phyloP scores from a whole-genome alignment of 495 filamentous ascomycete genomes.

The Trichoderma asperelloides region DNA sequence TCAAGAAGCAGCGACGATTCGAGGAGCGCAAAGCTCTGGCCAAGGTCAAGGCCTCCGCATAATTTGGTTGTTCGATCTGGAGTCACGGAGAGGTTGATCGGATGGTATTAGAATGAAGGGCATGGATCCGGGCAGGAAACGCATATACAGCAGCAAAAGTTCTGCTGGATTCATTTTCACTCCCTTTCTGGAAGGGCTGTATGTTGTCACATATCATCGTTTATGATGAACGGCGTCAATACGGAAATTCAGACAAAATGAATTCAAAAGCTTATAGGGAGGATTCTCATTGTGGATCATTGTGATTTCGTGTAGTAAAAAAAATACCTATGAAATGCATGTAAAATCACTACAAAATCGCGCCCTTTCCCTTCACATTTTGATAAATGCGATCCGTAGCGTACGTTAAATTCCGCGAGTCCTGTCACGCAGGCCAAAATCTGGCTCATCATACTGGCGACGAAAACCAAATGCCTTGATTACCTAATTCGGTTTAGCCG shows the following conservation, averaged over 20 bases:
- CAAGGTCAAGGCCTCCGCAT: conserved; percentile 54
- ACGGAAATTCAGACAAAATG: conserved; percentile 12
- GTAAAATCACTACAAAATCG: background rate
- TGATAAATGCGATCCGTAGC: background rate
- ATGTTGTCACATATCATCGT: conserved; percentile 13
- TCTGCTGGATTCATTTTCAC: conserved; percentile 7
- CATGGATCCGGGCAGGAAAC: conserved; percentile 5
- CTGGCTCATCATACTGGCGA: background rate
- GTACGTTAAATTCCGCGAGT: background rate
- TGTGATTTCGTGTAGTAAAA: conserved; percentile 8
- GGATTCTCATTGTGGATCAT: conserved; percentile 8
- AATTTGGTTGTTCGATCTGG: conserved; percentile 14
- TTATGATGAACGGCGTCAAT: conserved; percentile 12
- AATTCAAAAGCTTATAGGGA: conserved; percentile 11
- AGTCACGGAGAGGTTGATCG: conserved; percentile 9
- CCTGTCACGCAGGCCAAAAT: background rate
- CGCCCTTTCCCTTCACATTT: background rate
- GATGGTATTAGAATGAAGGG: conserved; percentile 9
- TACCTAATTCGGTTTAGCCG: conserved; percentile 10
- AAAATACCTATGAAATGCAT: background rate
- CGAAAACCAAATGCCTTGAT: background rate
- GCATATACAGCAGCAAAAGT: conserved; percentile 8
- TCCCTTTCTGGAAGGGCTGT: conserved; percentile 13
- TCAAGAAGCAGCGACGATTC: conserved; percentile 96
- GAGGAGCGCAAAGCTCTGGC: conserved; percentile 89